Base-by-base conservation (phyloP, 352 stramenopile genomes). In the Phytophthora niederhauseri region DNA sequence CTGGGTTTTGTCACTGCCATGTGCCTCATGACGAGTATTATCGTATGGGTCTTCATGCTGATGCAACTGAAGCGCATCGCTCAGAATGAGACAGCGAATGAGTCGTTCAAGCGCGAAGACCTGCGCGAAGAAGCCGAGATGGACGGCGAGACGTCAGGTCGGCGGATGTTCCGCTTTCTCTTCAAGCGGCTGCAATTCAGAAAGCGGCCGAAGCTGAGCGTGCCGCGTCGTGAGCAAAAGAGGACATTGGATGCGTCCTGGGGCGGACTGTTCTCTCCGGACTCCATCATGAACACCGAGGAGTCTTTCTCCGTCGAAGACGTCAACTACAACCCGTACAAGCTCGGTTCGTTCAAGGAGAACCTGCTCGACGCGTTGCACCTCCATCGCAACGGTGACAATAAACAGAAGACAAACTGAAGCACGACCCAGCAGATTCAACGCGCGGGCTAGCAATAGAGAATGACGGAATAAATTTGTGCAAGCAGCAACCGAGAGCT, bases 41-140 rank as follows among this genome's bases (percentile, higher is more conserved):
- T 94, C 50, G 56, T 94, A 5, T 92, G 84, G 78, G 57, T 86
- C 1, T 92, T 95, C 66, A 66, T 95, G 26, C 57, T 92, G 26
- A 88, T 92, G 62, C 87, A 95, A 46, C 66, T 95, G 2, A 78
- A 81, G 48, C 87, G 87, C 31, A 90, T 95, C 59, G 64, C 74
- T 8, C 79, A 80, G 57, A 95, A 95, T 36, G 78, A 80, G 54
- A 94, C 87, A 4, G 86, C 87, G 4, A 93, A 91, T 60, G 87
- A 95, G 66, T 83, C 85, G 11, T 95, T 95, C 55, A 95, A 95
- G 70, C 87, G 87, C 36, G 83, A 93, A 68, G 80, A 85, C 19
- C 68, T 94, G n/a, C 79, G 71, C 36, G 77, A 87, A n/a, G 64
- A 84, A 67, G 84, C 82, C 3, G 70, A 82, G 36, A 63, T 87